Percentiles rank a stretch among this genome's conserved stretches.
Conservation (phyloP, 2,329 filamentous ascomycete genomes). For the Coccinonectria pachysandricola region DNA sequence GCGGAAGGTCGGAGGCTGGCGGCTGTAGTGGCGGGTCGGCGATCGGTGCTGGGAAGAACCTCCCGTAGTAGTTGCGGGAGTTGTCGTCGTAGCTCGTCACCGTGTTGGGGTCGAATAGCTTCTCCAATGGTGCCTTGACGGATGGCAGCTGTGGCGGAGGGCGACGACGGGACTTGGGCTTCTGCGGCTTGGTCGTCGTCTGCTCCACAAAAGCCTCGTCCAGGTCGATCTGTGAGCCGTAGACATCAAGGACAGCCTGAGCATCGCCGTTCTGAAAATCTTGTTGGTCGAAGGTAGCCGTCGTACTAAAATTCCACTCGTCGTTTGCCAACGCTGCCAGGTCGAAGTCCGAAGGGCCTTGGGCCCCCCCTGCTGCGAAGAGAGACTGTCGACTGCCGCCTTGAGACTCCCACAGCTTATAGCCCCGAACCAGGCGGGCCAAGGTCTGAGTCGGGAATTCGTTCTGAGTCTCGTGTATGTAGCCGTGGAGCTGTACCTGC, state of each 20-base stretch:
- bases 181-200: slow-evolving; percentile 42
- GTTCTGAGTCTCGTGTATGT: slow-evolving; percentile 52
- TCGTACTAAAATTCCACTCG: slow-evolving; percentile 60
- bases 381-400: slow-evolving; percentile 60
- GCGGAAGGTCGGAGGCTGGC: slow-evolving; percentile 43
- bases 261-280: slow-evolving; percentile 42
- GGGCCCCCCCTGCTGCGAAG: slow-evolving; percentile 49
- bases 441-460: slow-evolving; percentile 55
- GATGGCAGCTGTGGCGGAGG: slow-evolving; percentile 49
- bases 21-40: slow-evolving; percentile 14
- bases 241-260: slow-evolving; percentile 50
- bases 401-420: slow-evolving; percentile 64
- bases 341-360: slow-evolving; percentile 36
- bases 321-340: slow-evolving; percentile 40
- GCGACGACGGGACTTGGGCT: slow-evolving; percentile 42
- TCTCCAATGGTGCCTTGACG: slow-evolving; percentile 50
- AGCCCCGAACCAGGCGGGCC: slow-evolving; percentile 57
- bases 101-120: slow-evolving; percentile 56
- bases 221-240: slow-evolving; percentile 49
- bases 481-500: slow-evolving; percentile 58
- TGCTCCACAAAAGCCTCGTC: slow-evolving; percentile 34
- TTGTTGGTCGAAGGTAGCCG: slow-evolving; percentile 51
- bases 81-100: slow-evolving; percentile 56
- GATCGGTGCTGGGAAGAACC: slow-evolving; percentile 27
- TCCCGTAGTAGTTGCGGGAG: slow-evolving; percentile 49